Conservation (phyloP, 169 alveolate species). For the Cryptosporidium viatorum region DNA sequence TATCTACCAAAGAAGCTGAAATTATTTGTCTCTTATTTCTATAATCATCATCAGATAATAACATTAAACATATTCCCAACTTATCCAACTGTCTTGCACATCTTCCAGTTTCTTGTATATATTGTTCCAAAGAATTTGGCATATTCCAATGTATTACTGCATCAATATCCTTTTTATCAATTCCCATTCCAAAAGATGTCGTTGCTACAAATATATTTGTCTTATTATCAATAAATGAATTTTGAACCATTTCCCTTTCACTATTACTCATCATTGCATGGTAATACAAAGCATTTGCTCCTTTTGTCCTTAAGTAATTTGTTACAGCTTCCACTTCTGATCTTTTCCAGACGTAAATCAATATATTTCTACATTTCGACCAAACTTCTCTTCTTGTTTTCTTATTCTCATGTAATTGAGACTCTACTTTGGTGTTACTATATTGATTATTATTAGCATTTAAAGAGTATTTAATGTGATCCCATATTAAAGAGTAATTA, state of each 20-base stretch:
- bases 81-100: slow-evolving; percentile 74
- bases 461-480: slow-evolving; percentile 41
- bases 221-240: slow-evolving; percentile 81
- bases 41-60: slow-evolving; percentile 58
- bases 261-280: slow-evolving; percentile 73
- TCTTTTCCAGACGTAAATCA: slow-evolving; percentile 73
- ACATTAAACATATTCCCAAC: slow-evolving; percentile 25
- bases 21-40: slow-evolving; percentile 42
- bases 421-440: background rate
- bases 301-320: slow-evolving; percentile 76
- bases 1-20: slow-evolving; percentile 32
- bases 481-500: slow-evolving; percentile 55
- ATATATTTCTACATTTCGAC: slow-evolving; percentile 56
- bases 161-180: slow-evolving; percentile 89
- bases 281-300: slow-evolving; percentile 73
- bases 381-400: slow-evolving; percentile 47
- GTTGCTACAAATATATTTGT: slow-evolving; percentile 89
- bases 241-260: slow-evolving; percentile 79
- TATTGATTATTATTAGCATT: background rate
- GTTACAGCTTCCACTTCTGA: slow-evolving; percentile 78
- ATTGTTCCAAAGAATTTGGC: slow-evolving; percentile 91
- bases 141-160: slow-evolving; percentile 90
- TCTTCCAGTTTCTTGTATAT: slow-evolving; percentile 91
- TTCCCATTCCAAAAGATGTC: slow-evolving; percentile 93
- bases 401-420: background rate